phyloP scores from a whole-genome alignment of 116 monocot genomes.

The Cymodocea nodosa region DNA sequence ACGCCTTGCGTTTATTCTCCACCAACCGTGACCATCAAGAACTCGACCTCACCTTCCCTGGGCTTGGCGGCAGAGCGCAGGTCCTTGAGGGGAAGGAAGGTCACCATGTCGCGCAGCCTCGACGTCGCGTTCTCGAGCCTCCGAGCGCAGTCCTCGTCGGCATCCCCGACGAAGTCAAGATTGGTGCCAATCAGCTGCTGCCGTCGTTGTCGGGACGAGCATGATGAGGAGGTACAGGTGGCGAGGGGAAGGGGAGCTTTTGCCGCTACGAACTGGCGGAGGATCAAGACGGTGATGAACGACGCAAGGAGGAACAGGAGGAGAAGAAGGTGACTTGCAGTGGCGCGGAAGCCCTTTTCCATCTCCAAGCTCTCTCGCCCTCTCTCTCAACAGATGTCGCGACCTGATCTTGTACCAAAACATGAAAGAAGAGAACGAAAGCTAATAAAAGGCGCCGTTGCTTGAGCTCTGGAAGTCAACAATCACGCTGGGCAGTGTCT shows the following conservation, averaged over 20 bases:
- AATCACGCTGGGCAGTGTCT: too few species aligned
- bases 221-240: neutral
- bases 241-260: neutral
- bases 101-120: constrained; percentile 16
- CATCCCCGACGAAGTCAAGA: too few species aligned
- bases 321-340: neutral
- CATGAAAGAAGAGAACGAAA: too few species aligned
- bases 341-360: neutral
- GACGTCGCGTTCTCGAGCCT: constrained; percentile 8
- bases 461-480: too few species aligned
- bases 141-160: neutral
- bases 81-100: constrained; percentile 66
- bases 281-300: neutral
- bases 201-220: neutral
- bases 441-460: too few species aligned
- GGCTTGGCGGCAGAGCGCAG: constrained; percentile 21
- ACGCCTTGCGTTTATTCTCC: neutral
- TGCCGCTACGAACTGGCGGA: neutral
- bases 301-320: neutral
- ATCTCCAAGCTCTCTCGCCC: too few species aligned
- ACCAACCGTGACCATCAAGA: neutral
- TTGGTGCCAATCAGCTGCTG: neutral
- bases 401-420: too few species aligned
- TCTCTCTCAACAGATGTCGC: too few species aligned
- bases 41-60: constrained; percentile 5